Percentiles rank a stretch among this genome's conserved stretches.
Conservation (phyloP, 257 asterid species). For the Striga asiatica region DNA sequence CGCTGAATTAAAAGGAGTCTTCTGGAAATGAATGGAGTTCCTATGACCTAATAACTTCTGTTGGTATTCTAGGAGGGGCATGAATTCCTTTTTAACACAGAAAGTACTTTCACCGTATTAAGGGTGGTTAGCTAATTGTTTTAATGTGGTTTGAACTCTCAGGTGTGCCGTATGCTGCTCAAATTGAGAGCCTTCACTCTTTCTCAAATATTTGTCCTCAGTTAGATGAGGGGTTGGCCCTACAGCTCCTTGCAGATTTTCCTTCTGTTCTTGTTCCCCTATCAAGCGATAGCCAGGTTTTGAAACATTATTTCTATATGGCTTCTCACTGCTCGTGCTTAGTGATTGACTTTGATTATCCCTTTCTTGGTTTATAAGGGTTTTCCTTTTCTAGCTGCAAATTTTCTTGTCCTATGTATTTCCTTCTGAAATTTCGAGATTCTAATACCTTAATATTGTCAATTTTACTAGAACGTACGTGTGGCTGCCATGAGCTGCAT, state of each 20-base stretch:
- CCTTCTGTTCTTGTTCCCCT: constrained; percentile 71
- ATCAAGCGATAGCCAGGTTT: constrained; percentile 72
- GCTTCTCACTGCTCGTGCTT: background rate
- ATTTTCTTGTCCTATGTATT: too few species aligned
- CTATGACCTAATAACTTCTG: background rate
- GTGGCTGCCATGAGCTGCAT: constrained; percentile 64
- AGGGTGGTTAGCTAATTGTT: constrained; percentile 13
- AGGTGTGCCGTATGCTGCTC: constrained; percentile 54
- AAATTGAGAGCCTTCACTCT: constrained; percentile 54
- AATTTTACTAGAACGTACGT: constrained; percentile 44
- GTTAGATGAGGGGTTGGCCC: constrained; percentile 36
- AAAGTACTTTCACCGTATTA: background rate
- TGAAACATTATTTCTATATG: background rate
- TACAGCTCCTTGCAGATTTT: constrained; percentile 43
- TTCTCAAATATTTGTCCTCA: constrained; percentile 45
- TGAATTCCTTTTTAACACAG: background rate
- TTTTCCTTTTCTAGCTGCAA: too few species aligned
- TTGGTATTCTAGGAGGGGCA: background rate
- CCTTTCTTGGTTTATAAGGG: too few species aligned
- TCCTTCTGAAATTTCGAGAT: too few species aligned
- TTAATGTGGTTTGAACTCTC: constrained; percentile 20
- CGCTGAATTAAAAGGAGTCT: background rate
- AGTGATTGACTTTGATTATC: background rate
- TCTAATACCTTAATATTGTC: background rate
- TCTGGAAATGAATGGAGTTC: background rate